Evolutionary conservation across 2,329 filamentous ascomycete genomes (phyloP), one percentile per base, ranked within the genome.

Genomic region (Aureobasidium sp.): DNA sequence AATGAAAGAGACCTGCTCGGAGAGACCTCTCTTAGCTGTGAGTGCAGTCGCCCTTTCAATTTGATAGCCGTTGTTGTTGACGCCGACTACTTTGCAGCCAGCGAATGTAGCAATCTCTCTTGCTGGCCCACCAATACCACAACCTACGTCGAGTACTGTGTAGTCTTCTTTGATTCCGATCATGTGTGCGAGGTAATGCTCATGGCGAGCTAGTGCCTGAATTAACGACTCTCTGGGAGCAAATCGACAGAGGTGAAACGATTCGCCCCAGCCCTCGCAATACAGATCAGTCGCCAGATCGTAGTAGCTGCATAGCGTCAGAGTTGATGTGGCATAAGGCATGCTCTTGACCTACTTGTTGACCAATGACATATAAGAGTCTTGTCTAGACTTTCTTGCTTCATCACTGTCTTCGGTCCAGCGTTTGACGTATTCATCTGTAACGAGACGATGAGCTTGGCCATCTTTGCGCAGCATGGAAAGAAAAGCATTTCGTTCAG

Each of bases 1-100:
- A 71, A 91, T 87, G 70, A 91, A 97, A 65, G 82, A 82, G 67
- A 96, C 79, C 79, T 96, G 91, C 71, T 90, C 76, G 1, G 87
- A 82, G 57, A 97, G 80, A 53, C 87, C 87, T 77, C 95, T 90
- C 77, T 91, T 90, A 64, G 83, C 78, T 2, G 92, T 90, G 73
- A 97, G 96, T 60, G 83, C 81, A 15, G 86, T 92, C 13, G 92
- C 93, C 67, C 94, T 90, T 74, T 96, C 85, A 67, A 97, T 96
- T 79, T 97, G 94, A 81, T 99, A 99, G 79, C 96, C 91, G 77
- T 97, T 97, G 85, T 97, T 97, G 86, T 97, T 99, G 74, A 97
- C 79, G 43, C 94, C 94, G 26, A 91, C 88, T 66, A 97, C 84
- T 70, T 97, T 90, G 69, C 85, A 88, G 65, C 90, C 93, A 10